Evolutionary conservation across 352 stramenopile genomes (phyloP).

Genomic region (Pythium folliculosum): DNA sequence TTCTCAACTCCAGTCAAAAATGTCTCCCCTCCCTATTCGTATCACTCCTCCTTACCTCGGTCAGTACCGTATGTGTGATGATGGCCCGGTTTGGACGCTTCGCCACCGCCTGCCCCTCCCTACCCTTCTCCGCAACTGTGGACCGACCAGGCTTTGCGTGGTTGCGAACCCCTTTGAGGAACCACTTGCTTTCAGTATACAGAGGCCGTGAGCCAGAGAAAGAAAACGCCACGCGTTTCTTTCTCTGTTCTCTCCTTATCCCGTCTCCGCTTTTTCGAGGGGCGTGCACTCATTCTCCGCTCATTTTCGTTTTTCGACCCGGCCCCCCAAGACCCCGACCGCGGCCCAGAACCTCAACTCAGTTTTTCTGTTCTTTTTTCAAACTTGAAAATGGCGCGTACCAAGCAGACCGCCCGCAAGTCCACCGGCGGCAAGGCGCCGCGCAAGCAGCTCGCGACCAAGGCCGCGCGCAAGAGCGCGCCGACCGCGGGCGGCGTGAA

Average conservation of each 20-base stretch:
- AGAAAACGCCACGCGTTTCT: constrained; percentile 16
- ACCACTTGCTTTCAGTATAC: constrained; percentile 51
- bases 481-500: constrained; percentile 93
- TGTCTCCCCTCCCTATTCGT: constrained; percentile 8
- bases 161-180: constrained; percentile 39
- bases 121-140: background rate
- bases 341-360: too few relatives aligned
- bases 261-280: too few relatives aligned
- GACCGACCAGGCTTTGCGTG: constrained; percentile 19
- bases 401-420: constrained; percentile 97
- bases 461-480: constrained; percentile 91
- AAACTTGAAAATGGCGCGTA: constrained; percentile 86
- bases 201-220: constrained; percentile 8
- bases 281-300: too few relatives aligned
- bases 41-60: constrained; percentile 12
- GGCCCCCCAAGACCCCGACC: too few relatives aligned
- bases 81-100: background rate
- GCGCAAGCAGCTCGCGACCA: constrained; percentile 93
- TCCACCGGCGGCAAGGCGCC: constrained; percentile 94
- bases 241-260: constrained; percentile 4
- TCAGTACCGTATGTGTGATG: too few relatives aligned
- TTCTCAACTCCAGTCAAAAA: constrained; percentile 4
- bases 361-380: constrained; percentile 2
- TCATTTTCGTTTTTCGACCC: constrained; percentile 44
- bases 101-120: background rate